Evolutionary conservation across 371 early-diverging fungal genomes (phyloP).

Genomic region (Mucor saturninus): DNA sequence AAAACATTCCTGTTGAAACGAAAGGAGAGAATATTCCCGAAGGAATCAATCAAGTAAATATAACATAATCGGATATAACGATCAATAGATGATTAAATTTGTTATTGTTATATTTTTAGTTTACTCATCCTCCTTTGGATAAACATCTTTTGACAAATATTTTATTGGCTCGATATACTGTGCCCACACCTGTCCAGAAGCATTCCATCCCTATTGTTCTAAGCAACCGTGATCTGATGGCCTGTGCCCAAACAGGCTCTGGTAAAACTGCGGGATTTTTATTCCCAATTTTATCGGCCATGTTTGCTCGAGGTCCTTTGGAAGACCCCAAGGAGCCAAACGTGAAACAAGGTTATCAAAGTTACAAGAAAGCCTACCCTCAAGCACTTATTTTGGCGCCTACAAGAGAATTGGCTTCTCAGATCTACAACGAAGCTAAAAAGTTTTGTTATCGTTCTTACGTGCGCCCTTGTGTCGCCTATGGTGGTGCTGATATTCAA

Average conservation of each 20-base stretch:
- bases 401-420: conserved; percentile 49
- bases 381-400: conserved; percentile 52
- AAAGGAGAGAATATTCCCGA: conserved; percentile 75
- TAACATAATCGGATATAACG: not conserved
- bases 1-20: conserved; percentile 95
- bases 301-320: conserved; percentile 75
- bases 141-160: conserved; percentile 76
- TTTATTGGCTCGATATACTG: conserved; percentile 56
- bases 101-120: conserved; percentile 25
- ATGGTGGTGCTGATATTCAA: conserved; percentile 96
- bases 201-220: conserved; percentile 70
- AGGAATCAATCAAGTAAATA: conserved; percentile 16
- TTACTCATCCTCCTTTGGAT: conserved; percentile 76
- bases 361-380: conserved; percentile 40
- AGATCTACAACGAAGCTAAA: conserved; percentile 60
- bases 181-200: conserved; percentile 77
- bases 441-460: conserved; percentile 92
- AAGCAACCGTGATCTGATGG: conserved; percentile 71
- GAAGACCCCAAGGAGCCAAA: conserved; percentile 32
- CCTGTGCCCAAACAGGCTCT: conserved; percentile 86
- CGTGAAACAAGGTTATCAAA: conserved; percentile 49
- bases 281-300: conserved; percentile 57
- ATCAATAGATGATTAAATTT: not conserved
- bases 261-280: conserved; percentile 80
- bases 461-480: conserved; percentile 93